These are phyloP conservation scores for Colletotrichum zoysiae DNA, from an alignment of 2,329 filamentous ascomycete species.

Conservation along the genomic window DNA sequence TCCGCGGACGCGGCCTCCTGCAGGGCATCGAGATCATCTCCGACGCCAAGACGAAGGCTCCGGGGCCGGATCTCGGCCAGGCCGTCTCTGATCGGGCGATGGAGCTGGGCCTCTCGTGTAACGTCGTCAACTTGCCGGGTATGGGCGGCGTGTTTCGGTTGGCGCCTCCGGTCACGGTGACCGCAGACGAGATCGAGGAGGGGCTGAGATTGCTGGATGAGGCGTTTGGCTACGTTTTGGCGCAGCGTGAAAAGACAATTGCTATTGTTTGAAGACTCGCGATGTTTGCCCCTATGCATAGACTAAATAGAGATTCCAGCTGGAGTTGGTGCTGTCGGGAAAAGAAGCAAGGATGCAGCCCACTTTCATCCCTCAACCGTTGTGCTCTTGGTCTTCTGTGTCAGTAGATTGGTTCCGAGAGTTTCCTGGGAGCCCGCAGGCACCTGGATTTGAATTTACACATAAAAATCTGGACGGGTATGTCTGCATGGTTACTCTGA, in stretches of 20 bases:
- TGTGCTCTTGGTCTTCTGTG: neutral
- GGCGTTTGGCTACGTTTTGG: slow-evolving; percentile 52
- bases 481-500: no score
- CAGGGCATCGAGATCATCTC: slow-evolving; percentile 64
- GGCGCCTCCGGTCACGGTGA: slow-evolving; percentile 64
- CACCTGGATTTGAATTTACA: no score
- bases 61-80: slow-evolving; percentile 58
- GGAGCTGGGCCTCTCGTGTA: slow-evolving; percentile 61
- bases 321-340: neutral
- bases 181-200: slow-evolving; percentile 57
- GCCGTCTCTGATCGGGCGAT: slow-evolving; percentile 58
- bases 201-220: slow-evolving; percentile 64
- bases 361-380: neutral
- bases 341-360: no score
- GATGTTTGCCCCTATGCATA: no score
- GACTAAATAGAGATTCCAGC: no score
- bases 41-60: slow-evolving; percentile 56
- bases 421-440: no score
- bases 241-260: neutral
- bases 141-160: slow-evolving; percentile 65
- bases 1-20: slow-evolving; percentile 64
- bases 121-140: slow-evolving; percentile 60
- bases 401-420: no score
- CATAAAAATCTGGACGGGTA: no score
- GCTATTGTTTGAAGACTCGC: neutral